Percentiles rank a stretch among this genome's conserved stretches.
Conservation (phyloP, 208 protist species). For the Jaenimonas drosophilae region DNA sequence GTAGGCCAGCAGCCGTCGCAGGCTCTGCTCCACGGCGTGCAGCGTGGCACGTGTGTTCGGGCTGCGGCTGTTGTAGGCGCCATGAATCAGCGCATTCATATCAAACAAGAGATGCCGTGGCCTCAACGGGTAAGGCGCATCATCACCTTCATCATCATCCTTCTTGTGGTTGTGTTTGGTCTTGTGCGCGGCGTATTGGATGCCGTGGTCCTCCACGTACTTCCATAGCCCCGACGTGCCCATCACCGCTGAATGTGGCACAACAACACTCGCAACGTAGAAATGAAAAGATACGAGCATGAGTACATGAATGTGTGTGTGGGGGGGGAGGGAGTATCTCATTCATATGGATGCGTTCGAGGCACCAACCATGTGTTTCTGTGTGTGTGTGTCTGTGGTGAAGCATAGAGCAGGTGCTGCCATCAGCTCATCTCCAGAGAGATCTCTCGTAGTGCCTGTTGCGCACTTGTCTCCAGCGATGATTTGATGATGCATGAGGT, state of each 20-base stretch:
- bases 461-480: constrained; percentile 6
- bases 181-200: constrained; percentile 10
- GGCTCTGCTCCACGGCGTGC: constrained; percentile 10
- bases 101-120: constrained; percentile 68
- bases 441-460: neutral
- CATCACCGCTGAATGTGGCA: constrained; percentile 16
- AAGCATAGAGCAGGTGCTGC: no score
- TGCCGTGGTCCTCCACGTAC: constrained; percentile 57
- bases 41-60: constrained; percentile 28
- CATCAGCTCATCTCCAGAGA: no score
- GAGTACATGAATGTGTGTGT: no score
- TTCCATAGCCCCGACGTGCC: constrained; percentile 68
- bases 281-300: no score
- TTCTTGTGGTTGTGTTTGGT: constrained; percentile 1
- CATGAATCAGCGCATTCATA: constrained; percentile 80
- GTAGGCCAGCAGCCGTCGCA: constrained; percentile 24
- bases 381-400: constrained; percentile 3
- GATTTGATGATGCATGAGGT: constrained; percentile 32
- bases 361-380: no score
- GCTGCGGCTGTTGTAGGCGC: constrained; percentile 11
- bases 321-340: neutral
- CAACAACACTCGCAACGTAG: neutral
- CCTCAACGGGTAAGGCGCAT: constrained; percentile 12
- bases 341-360: neutral
- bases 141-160: neutral